phyloP scores from a whole-genome alignment of 2,329 filamentous ascomycete species.

The Raffaelea ambrosiae region DNA sequence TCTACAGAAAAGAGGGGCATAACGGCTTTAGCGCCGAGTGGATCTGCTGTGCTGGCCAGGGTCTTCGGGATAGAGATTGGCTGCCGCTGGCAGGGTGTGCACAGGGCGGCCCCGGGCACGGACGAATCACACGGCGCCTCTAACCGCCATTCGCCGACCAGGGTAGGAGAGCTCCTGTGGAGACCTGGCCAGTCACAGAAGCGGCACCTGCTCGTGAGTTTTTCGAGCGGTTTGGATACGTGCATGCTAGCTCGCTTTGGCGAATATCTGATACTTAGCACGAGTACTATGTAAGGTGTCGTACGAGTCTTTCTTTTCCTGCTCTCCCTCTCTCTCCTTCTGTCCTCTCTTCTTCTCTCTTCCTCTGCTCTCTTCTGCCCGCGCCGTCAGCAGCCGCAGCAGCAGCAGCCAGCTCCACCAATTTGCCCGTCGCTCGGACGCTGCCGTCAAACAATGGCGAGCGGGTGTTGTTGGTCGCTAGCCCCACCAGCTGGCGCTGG shows the following conservation, averaged over 20 bases:
- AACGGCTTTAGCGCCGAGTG: conserved; percentile 12
- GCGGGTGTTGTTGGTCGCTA: background rate
- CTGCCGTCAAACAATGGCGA: background rate
- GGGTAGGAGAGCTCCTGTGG: background rate
- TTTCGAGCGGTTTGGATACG: background rate
- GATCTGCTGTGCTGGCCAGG: conserved; percentile 13
- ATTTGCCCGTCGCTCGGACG: background rate
- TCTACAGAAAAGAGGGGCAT: background rate
- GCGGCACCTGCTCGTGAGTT: background rate
- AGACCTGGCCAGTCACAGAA: background rate
- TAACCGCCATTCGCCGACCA: conserved; percentile 10
- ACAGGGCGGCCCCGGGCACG: conserved; percentile 7
- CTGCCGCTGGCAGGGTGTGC: conserved; percentile 11
- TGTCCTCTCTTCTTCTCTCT: background rate
- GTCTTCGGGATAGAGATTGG: conserved; percentile 13
- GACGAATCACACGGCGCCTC: conserved; percentile 13
- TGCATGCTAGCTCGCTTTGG: background rate
- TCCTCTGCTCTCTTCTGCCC: background rate
- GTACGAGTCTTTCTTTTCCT: background rate
- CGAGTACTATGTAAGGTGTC: too few species aligned
- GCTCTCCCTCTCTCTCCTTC: background rate
- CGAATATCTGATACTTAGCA: too few species aligned
- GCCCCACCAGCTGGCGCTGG: background rate
- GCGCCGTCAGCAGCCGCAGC: too few species aligned
- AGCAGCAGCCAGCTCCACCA: too few species aligned